Evolutionary conservation across 1,284 basidiomycete species (phyloP), one percentile per base, ranked within the genome.

Genomic region (Agroathelia rolfsii): DNA sequence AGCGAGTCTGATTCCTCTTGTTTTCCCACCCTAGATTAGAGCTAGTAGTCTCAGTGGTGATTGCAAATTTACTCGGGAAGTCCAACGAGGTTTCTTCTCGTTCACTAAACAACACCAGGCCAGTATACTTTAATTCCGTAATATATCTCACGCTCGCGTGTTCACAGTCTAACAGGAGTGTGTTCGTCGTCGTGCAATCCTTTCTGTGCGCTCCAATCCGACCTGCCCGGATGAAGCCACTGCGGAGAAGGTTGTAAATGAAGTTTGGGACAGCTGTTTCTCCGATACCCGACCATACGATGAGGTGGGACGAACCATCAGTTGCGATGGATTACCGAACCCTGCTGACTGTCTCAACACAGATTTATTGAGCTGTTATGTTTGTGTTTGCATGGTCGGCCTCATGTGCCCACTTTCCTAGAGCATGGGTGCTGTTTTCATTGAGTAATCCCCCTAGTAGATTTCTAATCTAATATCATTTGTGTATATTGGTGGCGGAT

Each of bases 191-290:
- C 69, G 93, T 40, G 90, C 94, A 3, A 66, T 88, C 6, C 53
- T 85, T 18, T 92, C 88, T 3, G 86, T 98, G 3, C 60, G 67
- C 24, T 70, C 70, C 8, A 92, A 96, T 52, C 79, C 87, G 11
- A 65, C 69, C n/a, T 97, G 89, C 52, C 76, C 76, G 2, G 72
- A 80, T 44, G 59, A 65, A 28, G 82, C 70, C 9, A 67, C 81
- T 30, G 94, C 94, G 4, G 85, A 90, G 53, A 69, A 72, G 37
- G 88, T 78, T 2, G 93, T 97, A 30, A 94, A 96, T 45, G 88
- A 96, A 55, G 94, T 96, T 27, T 98, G 86, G 81, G 85, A 90
- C 47, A 89, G 85, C 47, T 98, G 94, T 58, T 94, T 92, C 59
- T 78, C 73, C 30, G 94, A 98, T 55, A 97, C 93, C 5, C 63